Evolutionary conservation across 257 asterid genomes (phyloP), one percentile per base, ranked within the genome.

Genomic region (Verbascum thapsus): DNA sequence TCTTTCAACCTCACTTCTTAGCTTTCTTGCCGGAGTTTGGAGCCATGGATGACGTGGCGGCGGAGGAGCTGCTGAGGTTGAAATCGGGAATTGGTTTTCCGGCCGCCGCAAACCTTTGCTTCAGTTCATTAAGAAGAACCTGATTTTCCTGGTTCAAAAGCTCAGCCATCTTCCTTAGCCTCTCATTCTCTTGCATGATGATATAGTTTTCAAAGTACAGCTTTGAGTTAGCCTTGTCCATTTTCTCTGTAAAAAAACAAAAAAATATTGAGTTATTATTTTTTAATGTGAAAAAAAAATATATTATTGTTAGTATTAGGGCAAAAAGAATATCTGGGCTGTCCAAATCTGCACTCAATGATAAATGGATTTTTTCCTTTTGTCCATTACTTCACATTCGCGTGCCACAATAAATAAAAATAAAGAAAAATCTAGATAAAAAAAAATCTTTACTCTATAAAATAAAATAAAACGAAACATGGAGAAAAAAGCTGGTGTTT

Each of bases 221-320:
- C 77, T 88, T 83, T 16, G 95, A 79, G 85, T 91, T 88, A 17
- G 79, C n/a, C 65, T 82, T 72, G n/a, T 91, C 95, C 98, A 91
- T 85, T 56, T 64, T 58, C 58, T 47, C 50, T 0, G 10, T 13
- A 35, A 52, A 62, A 40, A 7, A 35, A 63, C 20, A 30, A 35
- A 48, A 47, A n/a, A n/a, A n/a, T n/a, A n/a, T n/a, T 12, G 63
- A 19, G 64, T 45, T 5, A 26, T 26, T 26, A 26, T 26, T 26
- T 26, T 1, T 26, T 2, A 1, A 26, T 26, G 32, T 26, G n/a
- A n/a, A n/a, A n/a, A n/a, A n/a, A n/a, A n/a, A n/a, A 26, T 26
- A 26, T 26, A 26, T 26, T 26, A 26, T 26, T 26, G 5, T 26
- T 26, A 26, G 43, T 10, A 10, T 10, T n/a, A 48, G 53, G 44